phyloP scores from a whole-genome alignment of 768 basidiomycete species.

The Mycena capillaripes region DNA sequence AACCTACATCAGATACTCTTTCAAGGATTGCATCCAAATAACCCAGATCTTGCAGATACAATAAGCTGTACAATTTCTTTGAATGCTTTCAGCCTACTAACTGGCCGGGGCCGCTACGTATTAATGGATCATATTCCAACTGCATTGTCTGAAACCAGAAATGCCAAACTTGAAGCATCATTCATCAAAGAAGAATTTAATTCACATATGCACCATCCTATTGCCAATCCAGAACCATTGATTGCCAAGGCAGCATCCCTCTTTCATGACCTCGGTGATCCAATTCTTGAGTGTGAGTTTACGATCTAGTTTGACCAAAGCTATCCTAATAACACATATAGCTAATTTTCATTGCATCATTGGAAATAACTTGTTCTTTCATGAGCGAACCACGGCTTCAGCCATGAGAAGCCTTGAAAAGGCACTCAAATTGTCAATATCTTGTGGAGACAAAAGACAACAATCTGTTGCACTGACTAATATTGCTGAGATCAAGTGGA shows the following conservation, averaged over 20 bases:
- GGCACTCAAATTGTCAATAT: too few relatives aligned
- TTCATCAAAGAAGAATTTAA: not conserved
- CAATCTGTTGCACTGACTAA: not conserved
- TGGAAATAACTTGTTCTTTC: too few relatives aligned
- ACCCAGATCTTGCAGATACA: not conserved
- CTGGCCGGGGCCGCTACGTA: not conserved
- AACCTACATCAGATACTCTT: not conserved
- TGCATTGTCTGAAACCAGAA: not conserved
- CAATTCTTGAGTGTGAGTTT: too few relatives aligned
- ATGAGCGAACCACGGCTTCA: too few relatives aligned
- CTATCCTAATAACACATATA: not conserved
- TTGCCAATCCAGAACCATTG: not conserved
- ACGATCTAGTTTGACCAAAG: too few relatives aligned
- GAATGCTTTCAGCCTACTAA: not conserved
- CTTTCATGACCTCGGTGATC: not conserved
- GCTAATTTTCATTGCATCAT: too few relatives aligned
- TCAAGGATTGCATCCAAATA: not conserved
- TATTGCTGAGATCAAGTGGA: not conserved
- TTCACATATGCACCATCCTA: not conserved
- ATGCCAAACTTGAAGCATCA: not conserved
- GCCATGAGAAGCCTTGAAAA: not conserved
- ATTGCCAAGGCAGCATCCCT: not conserved
- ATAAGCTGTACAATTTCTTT: not conserved
- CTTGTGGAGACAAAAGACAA: not conserved
- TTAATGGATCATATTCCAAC: not conserved